These are phyloP conservation scores for Trichoderma reesei DNA, from an alignment of 495 filamentous ascomycete genomes.

Conservation along the genomic window DNA sequence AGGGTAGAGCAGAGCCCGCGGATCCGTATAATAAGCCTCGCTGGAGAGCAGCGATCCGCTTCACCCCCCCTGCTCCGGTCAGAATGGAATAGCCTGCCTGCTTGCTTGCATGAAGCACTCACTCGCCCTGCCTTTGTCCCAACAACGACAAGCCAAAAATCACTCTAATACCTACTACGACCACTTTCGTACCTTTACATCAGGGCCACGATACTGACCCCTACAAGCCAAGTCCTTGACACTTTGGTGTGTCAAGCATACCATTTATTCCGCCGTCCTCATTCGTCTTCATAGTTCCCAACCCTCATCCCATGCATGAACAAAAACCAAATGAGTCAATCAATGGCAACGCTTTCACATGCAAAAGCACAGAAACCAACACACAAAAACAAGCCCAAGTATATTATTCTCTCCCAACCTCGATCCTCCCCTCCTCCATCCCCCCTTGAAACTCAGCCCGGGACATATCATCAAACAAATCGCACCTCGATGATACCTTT, in stretches of 20 bases:
- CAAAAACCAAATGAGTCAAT: too few species aligned
- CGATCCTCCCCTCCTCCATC: background rate
- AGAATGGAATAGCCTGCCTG: background rate
- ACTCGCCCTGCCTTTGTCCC: background rate
- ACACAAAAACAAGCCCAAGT: background rate
- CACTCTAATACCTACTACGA: too few species aligned
- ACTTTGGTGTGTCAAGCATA: too few species aligned
- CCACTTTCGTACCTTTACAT: too few species aligned
- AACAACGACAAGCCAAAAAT: background rate
- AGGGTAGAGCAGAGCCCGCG: background rate
- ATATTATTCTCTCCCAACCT: background rate
- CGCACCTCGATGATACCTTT: background rate
- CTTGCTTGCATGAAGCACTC: constrained; percentile 1
- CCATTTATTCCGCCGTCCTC: too few species aligned
- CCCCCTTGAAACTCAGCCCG: too few species aligned
- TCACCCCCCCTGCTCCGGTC: background rate
- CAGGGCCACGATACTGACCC: too few species aligned
- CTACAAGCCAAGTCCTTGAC: too few species aligned
- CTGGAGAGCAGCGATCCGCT: background rate
- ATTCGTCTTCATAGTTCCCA: background rate
- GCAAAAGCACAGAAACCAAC: background rate
- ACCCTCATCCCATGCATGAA: background rate
- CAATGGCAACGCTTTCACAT: too few species aligned
- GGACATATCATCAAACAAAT: background rate
- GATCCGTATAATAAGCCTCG: background rate